Evolutionary conservation across 257 asterid species (phyloP), one percentile per base, ranked within the genome.

Genomic region (Scutellaria baicalensis): DNA sequence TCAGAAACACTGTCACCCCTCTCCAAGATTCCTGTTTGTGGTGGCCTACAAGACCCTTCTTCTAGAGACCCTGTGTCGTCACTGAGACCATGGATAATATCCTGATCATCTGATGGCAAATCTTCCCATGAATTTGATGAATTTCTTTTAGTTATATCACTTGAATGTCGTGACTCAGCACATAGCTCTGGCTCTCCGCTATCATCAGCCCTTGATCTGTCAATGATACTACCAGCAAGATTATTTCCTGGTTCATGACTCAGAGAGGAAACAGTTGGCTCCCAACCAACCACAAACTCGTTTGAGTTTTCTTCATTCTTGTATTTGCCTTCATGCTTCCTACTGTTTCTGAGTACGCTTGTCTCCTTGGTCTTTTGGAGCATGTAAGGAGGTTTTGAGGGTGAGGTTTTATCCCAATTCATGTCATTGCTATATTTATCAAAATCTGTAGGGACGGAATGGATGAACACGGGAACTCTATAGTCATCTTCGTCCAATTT

Each of bases 401-500:
- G 76, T 12, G 83, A 70, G 20, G 63, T 59, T 62, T 75, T 82
- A 52, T 77, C 82, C 17, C 9, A 52, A 59, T 64, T 68, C 17
- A 52, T 9, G 9, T 39, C 64, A 56, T 61, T 68, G 72, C 68
- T 38, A 27, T 2, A 54, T 33, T 75, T 81, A 60, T 77, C 77
- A 45, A 11, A 33, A 21, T 74, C 86, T 33, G 55, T 73, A 44
- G 70, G 70, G 40, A 35, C 64, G 17, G 91, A 74, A 59, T 82
- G 82, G 72, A 70, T 36, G 67, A 90, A 87, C 38, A 85, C 56
- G 40, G 97, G 96, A 80, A 93, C 96, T 45, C 69, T 72, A 58
- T 75, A 90, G 64, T 93, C 96, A 71, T 89, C 91, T 54, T 85
- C 92, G 23, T 84, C 88, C 13, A 49, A 51, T 44, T 75, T 80